A percentile compares a stretch with the other conserved stretches of the same genome.
Evolutionary conservation across 2,329 filamentous ascomycete species (phyloP).

Genomic region (Domatiomyces globalis): DNA sequence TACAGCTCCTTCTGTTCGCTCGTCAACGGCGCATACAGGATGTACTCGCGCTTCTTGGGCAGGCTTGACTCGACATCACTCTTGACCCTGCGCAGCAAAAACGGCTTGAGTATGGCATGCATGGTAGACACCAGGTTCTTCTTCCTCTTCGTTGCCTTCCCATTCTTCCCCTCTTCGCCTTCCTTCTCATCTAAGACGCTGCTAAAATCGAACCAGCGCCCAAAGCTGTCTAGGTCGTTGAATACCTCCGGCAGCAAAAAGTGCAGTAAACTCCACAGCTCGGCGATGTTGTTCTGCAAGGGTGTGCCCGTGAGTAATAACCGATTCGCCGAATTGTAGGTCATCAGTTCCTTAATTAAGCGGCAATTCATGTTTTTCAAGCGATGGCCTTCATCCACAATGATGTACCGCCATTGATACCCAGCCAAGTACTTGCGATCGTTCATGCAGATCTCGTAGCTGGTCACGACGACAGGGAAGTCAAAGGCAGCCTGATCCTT

Average conservation of each 20-base stretch:
- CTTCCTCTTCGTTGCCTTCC: conserved; percentile 58
- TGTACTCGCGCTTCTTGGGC: conserved; percentile 94
- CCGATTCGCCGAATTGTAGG: conserved; percentile 79
- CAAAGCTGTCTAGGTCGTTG: conserved; percentile 81
- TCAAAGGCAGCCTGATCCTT: conserved; percentile 51
- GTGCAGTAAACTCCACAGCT: conserved; percentile 87
- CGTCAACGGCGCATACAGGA: conserved; percentile 85
- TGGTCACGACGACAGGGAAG: conserved; percentile 88
- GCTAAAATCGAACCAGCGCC: conserved; percentile 94
- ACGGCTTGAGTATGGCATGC: conserved; percentile 81
- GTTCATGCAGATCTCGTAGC: conserved; percentile 89
- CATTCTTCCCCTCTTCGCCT: conserved; percentile 58
- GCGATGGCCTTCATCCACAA: conserved; percentile 95
- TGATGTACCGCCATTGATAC: conserved; percentile 94
- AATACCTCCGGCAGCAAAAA: conserved; percentile 90
- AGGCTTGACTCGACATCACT: conserved; percentile 80
- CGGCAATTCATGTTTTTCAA: conserved; percentile 95
- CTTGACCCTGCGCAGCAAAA: conserved; percentile 77
- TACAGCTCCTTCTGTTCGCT: conserved; percentile 85
- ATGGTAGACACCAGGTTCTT: conserved; percentile 72
- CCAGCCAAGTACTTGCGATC: conserved; percentile 68
- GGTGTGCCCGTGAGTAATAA: conserved; percentile 91
- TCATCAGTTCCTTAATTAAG: conserved; percentile 73
- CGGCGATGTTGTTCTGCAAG: conserved; percentile 85
- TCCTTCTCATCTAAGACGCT: conserved; percentile 72